A percentile compares a stretch with the other conserved stretches of the same genome.
These are phyloP conservation scores for Quercus phellos DNA, from an alignment of 331 rosid genomes.

Conservation along the genomic window DNA sequence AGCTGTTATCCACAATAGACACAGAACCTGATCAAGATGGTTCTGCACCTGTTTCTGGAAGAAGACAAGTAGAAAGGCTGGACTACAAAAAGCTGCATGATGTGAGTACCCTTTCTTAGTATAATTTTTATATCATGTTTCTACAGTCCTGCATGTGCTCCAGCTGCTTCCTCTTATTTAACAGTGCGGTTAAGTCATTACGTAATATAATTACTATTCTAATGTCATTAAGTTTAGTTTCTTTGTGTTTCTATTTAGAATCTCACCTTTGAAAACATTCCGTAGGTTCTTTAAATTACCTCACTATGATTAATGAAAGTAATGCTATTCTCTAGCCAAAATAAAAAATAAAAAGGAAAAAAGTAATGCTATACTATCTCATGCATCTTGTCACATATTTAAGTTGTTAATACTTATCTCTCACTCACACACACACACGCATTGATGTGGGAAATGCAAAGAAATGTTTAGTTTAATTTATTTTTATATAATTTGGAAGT, in stretches of 20 bases:
- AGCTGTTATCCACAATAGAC: conserved; percentile 48
- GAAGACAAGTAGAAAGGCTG: conserved; percentile 67
- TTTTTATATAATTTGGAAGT: too few relatives aligned
- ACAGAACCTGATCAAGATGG: conserved; percentile 49
- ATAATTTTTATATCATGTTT: conserved; percentile 7
- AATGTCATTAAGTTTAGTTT: not conserved
- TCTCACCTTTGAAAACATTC: not conserved
- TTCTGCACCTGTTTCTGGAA: conserved; percentile 42
- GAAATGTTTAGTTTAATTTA: too few relatives aligned
- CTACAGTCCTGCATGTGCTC: conserved; percentile 4
- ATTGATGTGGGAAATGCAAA: too few relatives aligned
- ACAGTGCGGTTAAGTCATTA: not conserved
- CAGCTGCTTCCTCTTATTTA: conserved; percentile 17
- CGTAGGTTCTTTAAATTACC: not conserved
- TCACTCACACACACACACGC: too few relatives aligned
- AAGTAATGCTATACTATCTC: not conserved
- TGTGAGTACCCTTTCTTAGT: conserved; percentile 59
- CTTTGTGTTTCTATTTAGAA: not conserved
- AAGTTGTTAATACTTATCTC: not conserved
- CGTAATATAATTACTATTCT: not conserved
- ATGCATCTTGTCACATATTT: not conserved
- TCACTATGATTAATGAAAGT: not conserved
- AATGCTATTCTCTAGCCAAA: too few relatives aligned
- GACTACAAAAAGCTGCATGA: conserved; percentile 95
- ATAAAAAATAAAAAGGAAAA: too few relatives aligned